Conservation (phyloP, 495 filamentous ascomycete species). For the Aspergillus campestris region DNA sequence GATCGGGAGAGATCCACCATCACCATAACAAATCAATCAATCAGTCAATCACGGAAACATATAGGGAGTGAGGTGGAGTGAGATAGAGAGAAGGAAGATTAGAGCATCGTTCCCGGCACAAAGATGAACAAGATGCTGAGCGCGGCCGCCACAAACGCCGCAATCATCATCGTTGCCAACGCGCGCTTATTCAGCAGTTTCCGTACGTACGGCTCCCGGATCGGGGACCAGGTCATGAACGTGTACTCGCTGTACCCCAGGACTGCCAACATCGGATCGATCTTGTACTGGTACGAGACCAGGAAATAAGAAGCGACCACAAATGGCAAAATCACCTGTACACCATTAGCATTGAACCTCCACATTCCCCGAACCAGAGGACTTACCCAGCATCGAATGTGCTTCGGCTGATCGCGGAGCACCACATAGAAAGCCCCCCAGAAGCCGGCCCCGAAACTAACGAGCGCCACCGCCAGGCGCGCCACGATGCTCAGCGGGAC, state of each 20-base stretch:
- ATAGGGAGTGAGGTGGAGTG: background rate
- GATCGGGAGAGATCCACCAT: background rate
- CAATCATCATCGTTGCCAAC: slow-evolving; percentile 62
- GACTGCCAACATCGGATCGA: slow-evolving; percentile 89
- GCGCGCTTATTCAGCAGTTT: slow-evolving; percentile 75
- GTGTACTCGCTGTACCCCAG: slow-evolving; percentile 89
- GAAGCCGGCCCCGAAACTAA: slow-evolving; percentile 82
- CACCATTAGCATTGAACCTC: slow-evolving; percentile 11
- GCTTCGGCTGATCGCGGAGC: slow-evolving; percentile 69
- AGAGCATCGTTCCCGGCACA: slow-evolving; percentile 84
- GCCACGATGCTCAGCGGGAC: slow-evolving; percentile 80
- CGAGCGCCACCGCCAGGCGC: slow-evolving; percentile 74
- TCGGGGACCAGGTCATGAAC: slow-evolving; percentile 76
- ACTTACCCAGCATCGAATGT: slow-evolving; percentile 75
- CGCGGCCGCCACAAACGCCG: slow-evolving; percentile 64
- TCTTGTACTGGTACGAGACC: slow-evolving; percentile 82
- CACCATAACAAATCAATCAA: too few relatives aligned
- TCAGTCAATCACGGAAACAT: too few relatives aligned
- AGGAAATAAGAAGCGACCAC: slow-evolving; percentile 82
- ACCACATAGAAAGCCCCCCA: slow-evolving; percentile 92
- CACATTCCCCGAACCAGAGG: background rate
- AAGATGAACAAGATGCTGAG: slow-evolving; percentile 81
- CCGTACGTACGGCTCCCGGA: slow-evolving; percentile 83
- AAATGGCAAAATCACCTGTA: slow-evolving; percentile 86
- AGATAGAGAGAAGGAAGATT: slow-evolving; percentile 13